Percentiles rank a stretch among this genome's conserved stretches.
Conservation (phyloP, 129 eudicot species). For the Ambrosia artemisiifolia region DNA sequence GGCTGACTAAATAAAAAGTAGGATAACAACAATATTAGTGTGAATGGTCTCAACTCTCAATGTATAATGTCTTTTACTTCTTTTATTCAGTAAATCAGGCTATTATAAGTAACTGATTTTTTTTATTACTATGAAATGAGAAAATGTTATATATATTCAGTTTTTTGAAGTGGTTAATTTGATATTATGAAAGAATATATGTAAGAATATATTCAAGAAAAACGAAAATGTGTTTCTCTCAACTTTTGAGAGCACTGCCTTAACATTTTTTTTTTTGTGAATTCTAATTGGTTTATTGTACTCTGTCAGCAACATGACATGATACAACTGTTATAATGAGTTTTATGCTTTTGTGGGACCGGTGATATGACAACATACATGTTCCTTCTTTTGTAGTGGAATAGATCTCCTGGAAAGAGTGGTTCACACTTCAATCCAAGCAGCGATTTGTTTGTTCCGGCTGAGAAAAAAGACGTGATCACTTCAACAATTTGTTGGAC, state of each 20-base stretch:
- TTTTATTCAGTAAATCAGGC: too few species aligned
- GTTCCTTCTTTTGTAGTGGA: slow-evolving; percentile 37
- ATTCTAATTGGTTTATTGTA: background rate
- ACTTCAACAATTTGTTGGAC: slow-evolving; percentile 58
- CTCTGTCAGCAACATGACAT: background rate
- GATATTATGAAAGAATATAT: background rate
- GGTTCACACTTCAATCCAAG: slow-evolving; percentile 59
- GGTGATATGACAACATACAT: background rate
- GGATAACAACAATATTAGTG: background rate
- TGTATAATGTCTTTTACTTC: background rate
- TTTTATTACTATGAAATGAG: background rate
- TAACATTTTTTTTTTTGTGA: slow-evolving; percentile 8
- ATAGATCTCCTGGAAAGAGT: slow-evolving; percentile 53
- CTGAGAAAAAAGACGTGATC: slow-evolving; percentile 47
- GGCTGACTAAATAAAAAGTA: background rate
- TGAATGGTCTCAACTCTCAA: too few species aligned
- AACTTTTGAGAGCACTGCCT: background rate
- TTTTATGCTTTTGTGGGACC: slow-evolving; percentile 5
- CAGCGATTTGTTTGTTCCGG: slow-evolving; percentile 43
- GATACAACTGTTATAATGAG: background rate
- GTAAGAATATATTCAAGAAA: background rate
- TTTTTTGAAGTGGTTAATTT: background rate
- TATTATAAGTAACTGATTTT: background rate
- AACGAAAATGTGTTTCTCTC: background rate
- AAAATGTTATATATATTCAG: background rate